Evolutionary conservation across 345 rosid species (phyloP).

Genomic region (thale cress (Arabidopsis thaliana)): DNA sequence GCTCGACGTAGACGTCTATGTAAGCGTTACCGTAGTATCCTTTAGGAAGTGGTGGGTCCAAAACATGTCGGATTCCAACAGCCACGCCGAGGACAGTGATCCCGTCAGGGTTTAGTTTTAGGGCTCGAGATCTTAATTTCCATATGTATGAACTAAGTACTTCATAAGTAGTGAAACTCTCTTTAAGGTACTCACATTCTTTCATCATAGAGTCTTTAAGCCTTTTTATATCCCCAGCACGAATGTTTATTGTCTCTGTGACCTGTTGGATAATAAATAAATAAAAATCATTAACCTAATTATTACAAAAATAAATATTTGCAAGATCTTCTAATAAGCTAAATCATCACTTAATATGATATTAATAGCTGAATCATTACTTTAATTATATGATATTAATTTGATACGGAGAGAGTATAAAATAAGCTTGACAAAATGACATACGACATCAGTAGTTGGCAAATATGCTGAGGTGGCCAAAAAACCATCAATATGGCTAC

Average conservation of each 20-base stretch:
- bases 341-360: too few species aligned
- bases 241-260: conserved; percentile 14
- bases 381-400: too few species aligned
- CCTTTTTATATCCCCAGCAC: conserved; percentile 3
- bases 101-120: conserved; percentile 49
- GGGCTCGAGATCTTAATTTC: conserved; percentile 53
- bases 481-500: not conserved
- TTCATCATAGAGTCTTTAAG: conserved; percentile 15
- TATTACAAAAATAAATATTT: too few species aligned
- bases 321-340: too few species aligned
- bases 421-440: not conserved
- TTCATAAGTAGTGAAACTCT: conserved; percentile 51
- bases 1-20: conserved; percentile 36
- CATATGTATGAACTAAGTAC: conserved; percentile 51
- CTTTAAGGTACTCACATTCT: conserved; percentile 1
- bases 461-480: conserved; percentile 40
- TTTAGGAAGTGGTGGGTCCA: conserved; percentile 50
- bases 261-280: conserved; percentile 8
- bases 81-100: conserved; percentile 40
- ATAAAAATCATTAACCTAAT: not conserved
- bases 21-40: conserved; percentile 58
- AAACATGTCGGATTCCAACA: conserved; percentile 45
- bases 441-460: conserved; percentile 19
- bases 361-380: too few species aligned
- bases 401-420: too few species aligned